Base-by-base conservation (phyloP, 2,329 filamentous ascomycete genomes). In the Botrytis hyacinthi region DNA sequence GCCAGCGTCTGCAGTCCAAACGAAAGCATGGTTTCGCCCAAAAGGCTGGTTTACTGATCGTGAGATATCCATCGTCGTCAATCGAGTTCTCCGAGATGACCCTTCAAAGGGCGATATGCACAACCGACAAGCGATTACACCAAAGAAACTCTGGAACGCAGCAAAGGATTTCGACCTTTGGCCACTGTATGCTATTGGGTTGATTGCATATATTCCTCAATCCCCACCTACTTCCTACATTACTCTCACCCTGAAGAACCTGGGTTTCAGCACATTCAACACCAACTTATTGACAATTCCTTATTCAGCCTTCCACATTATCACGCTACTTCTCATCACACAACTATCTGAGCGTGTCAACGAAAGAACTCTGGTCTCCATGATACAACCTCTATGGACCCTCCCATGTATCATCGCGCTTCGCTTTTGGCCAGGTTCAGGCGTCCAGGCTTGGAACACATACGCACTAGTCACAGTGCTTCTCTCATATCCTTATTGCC, bases 61-160 rank as follows among this genome's bases (percentile, higher is more conserved):
- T 32, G 89, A 92, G 79, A 88, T 90, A 77, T 88, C 88, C 76
- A 91, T 92, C 74, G 88, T 92, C 82, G 89, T 91, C 10, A 91
- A 91, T 77, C 86, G 86, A 46, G 84, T 90, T 35, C 76, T 82
- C 42, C 84, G 87, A 9, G 87, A 89, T 73, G 87, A 88, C 66
- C 77, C 77, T 29, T 76, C 82, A 81, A 59, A 86, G 84, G 78
- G 84, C 32, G 85, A 85, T 67, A 89, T 91, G 87, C 87, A 90
- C 79, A 90, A 90, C 77, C 85, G 88, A 8, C 82, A 90, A 78
- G 85, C 86, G 0, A 85, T 90, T 48, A 87, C 86, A 0, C 83
- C 82, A 20, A 82, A 78, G 65, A 80, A 83, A 22, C 84, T 90
- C 6, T 88, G 85, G 85, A 82, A 85, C 40, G 84, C 85, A 0